Percentiles rank a stretch among this genome's conserved stretches.
Conservation (phyloP, 2,329 filamentous ascomycete species). For the Penicillium oxalicum region DNA sequence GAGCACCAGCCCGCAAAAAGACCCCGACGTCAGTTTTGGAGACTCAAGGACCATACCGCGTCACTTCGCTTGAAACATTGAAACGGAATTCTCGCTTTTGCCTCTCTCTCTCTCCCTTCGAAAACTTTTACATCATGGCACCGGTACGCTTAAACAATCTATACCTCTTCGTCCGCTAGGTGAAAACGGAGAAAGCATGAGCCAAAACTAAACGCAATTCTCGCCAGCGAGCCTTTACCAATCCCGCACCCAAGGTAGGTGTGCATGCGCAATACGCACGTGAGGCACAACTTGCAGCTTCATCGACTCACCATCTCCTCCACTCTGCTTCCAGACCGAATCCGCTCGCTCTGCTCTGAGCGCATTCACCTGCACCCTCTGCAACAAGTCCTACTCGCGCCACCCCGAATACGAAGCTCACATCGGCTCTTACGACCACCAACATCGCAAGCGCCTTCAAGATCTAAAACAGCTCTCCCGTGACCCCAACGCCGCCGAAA, state of each 20-base stretch:
- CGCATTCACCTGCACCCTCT: conserved; percentile 79
- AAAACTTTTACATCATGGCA: conserved; percentile 1
- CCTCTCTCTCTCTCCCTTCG: not conserved
- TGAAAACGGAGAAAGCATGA: too few species aligned
- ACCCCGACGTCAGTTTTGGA: too few species aligned
- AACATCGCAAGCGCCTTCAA: conserved; percentile 67
- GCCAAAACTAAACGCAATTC: not conserved
- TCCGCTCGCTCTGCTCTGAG: conserved; percentile 69
- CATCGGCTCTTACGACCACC: conserved; percentile 89
- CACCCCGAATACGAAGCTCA: conserved; percentile 97
- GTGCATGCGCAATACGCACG: not conserved
- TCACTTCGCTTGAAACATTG: too few species aligned
- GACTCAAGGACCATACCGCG: too few species aligned
- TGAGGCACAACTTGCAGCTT: too few species aligned
- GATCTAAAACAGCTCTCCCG: conserved; percentile 44
- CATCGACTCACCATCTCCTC: too few species aligned
- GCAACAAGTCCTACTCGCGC: conserved; percentile 87
- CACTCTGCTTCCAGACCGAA: conserved; percentile 41
- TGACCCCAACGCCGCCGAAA: conserved; percentile 40
- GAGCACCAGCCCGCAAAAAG: too few species aligned
- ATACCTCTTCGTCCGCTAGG: too few species aligned
- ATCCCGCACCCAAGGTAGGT: conserved; percentile 43
- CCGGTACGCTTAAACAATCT: not conserved
- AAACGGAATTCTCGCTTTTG: too few species aligned
- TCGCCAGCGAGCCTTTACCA: conserved; percentile 43